Evolutionary conservation across 208 protist genomes (phyloP).

Genomic region (Leishmania gerbilli): DNA sequence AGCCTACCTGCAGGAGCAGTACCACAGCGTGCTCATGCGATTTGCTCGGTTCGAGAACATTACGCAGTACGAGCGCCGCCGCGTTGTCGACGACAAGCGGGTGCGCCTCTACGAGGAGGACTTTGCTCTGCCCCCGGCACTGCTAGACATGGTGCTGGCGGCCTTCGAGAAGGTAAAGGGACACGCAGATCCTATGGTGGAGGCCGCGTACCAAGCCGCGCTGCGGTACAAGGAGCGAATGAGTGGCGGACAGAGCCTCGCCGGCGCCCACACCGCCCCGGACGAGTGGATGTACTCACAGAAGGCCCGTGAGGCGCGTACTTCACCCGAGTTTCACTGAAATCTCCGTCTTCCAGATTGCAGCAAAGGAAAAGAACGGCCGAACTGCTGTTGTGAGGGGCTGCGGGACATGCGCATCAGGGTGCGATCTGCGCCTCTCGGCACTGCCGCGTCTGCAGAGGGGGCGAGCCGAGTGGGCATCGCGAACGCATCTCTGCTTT

Average conservation of each 20-base stretch:
- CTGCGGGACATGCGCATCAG: not conserved
- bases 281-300: constrained; percentile 74
- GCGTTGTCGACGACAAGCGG: constrained; percentile 42
- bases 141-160: constrained; percentile 72
- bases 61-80: constrained; percentile 50
- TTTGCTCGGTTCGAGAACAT: constrained; percentile 73
- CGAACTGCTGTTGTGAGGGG: not conserved
- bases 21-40: constrained; percentile 60
- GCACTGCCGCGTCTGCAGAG: not conserved
- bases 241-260: constrained; percentile 19
- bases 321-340: constrained; percentile 22
- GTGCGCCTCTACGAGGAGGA: constrained; percentile 61
- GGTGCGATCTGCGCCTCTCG: not conserved
- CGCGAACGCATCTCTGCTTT: not conserved
- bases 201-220: constrained; percentile 54
- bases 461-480: not conserved
- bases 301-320: constrained; percentile 24
- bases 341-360: constrained; percentile 2
- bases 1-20: constrained; percentile 50
- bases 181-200: constrained; percentile 42
- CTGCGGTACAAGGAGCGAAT: constrained; percentile 35
- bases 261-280: constrained; percentile 20
- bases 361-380: not conserved
- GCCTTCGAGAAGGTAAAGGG: constrained; percentile 51
- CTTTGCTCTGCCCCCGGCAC: constrained; percentile 47